These are phyloP conservation scores for Gautieria morchelliformis DNA, from an alignment of 768 basidiomycete species.

Conservation along the genomic window DNA sequence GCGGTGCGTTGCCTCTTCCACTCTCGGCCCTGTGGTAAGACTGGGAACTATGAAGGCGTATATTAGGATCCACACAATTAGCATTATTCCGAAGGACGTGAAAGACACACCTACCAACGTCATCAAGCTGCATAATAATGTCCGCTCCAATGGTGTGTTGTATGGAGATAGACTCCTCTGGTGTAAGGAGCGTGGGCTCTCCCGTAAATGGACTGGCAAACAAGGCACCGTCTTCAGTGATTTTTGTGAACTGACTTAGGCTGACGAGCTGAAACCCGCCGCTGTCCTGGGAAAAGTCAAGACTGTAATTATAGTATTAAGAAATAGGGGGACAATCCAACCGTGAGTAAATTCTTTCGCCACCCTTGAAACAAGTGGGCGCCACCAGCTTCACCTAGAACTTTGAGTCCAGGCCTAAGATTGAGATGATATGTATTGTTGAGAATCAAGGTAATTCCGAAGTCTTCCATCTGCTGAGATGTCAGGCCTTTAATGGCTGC, in stretches of 20 bases:
- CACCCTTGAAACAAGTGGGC: slow-evolving; percentile 90
- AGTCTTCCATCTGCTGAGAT: slow-evolving; percentile 69
- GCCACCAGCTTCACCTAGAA: slow-evolving; percentile 67
- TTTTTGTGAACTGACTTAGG: slow-evolving; percentile 71
- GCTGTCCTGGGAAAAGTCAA: slow-evolving; percentile 48
- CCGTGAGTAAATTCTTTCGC: slow-evolving; percentile 77
- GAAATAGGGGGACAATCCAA: slow-evolving; percentile 18
- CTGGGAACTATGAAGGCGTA: slow-evolving; percentile 50
- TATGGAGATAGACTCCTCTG: slow-evolving; percentile 84
- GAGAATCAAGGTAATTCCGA: slow-evolving; percentile 74
- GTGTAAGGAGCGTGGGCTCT: slow-evolving; percentile 82
- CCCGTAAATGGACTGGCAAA: slow-evolving; percentile 82
- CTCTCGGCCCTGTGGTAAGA: slow-evolving; percentile 69
- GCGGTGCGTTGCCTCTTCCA: slow-evolving; percentile 81
- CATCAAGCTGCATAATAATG: slow-evolving; percentile 93
- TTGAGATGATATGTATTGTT: slow-evolving; percentile 91
- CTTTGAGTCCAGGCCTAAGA: slow-evolving; percentile 70
- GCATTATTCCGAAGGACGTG: not conserved
- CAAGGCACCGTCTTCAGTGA: slow-evolving; percentile 83
- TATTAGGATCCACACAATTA: not conserved
- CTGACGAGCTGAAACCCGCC: slow-evolving; percentile 88
- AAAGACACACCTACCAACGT: slow-evolving; percentile 54
- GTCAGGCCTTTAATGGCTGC: slow-evolving; percentile 90
- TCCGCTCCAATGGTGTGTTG: slow-evolving; percentile 88
- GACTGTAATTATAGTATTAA: not conserved